A percentile compares a stretch with the other conserved stretches of the same genome.
phyloP scores from a whole-genome alignment of 768 basidiomycete species.

The Mycena albidolilacea region DNA sequence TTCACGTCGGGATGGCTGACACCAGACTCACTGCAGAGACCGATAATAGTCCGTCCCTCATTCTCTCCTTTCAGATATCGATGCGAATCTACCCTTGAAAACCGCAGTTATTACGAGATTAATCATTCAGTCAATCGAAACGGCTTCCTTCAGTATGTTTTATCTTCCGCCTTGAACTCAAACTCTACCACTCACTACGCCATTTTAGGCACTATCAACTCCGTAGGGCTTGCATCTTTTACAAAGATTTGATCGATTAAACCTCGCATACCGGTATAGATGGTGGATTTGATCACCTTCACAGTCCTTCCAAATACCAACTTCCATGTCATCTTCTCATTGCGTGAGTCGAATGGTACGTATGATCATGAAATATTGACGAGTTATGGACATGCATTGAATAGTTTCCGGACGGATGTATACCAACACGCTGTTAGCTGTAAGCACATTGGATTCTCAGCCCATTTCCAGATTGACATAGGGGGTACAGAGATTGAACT shows the following conservation, averaged over 20 bases:
- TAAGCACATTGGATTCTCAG: neutral
- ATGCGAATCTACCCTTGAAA: neutral
- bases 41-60: neutral
- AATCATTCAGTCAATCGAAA: conserved; percentile 12
- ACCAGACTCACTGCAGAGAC: neutral
- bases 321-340: no score
- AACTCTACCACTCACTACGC: neutral
- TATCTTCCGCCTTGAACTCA: neutral
- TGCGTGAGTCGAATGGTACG: neutral
- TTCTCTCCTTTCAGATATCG: neutral
- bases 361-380: neutral
- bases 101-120: conserved; percentile 5
- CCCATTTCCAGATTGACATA: neutral
- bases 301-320: no score
- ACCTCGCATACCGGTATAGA: neutral
- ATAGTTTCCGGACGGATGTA: neutral
- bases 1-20: neutral
- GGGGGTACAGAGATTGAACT: conserved; percentile 1
- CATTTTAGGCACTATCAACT: conserved; percentile 2
- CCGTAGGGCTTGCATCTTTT: neutral
- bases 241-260: neutral
- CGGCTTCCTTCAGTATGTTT: conserved; percentile 15
- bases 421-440: conserved; percentile 9
- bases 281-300: no score
- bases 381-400: neutral